phyloP scores from a whole-genome alignment of 345 rosid genomes.

The Passiflora organensis region DNA sequence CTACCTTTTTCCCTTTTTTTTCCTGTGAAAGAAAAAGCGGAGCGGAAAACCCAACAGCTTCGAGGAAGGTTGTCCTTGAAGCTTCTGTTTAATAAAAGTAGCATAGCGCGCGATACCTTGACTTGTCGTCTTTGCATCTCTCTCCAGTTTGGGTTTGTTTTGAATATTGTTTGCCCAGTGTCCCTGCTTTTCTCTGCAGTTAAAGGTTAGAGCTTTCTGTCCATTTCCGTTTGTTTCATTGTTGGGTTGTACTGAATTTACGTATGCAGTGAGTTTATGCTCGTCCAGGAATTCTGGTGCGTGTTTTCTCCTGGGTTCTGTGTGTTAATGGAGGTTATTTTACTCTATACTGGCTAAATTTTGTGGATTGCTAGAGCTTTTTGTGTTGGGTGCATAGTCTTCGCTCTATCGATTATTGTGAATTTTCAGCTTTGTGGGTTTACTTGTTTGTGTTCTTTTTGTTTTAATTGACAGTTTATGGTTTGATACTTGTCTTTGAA shows the following conservation, averaged over 20 bases:
- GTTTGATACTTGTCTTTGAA: too few species aligned
- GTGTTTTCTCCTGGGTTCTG: neutral
- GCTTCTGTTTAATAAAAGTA: neutral
- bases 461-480: too few species aligned
- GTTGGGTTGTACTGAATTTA: neutral
- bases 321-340: neutral
- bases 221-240: neutral
- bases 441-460: too few species aligned
- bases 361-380: too few species aligned
- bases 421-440: too few species aligned
- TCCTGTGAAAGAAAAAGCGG: neutral
- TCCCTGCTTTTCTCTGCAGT: neutral
- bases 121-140: neutral
- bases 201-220: slow-evolving; percentile 9
- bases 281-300: neutral
- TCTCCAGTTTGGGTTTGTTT: slow-evolving; percentile 1
- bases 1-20: neutral
- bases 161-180: neutral
- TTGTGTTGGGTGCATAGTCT: too few species aligned
- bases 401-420: too few species aligned
- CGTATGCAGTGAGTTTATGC: neutral
- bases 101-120: neutral
- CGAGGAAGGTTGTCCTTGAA: neutral
- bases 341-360: neutral
- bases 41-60: too few species aligned